Evolutionary conservation across 257 asterid genomes (phyloP), one percentile per base, ranked within the genome.

Genomic region (Nicotiana attenuata): DNA sequence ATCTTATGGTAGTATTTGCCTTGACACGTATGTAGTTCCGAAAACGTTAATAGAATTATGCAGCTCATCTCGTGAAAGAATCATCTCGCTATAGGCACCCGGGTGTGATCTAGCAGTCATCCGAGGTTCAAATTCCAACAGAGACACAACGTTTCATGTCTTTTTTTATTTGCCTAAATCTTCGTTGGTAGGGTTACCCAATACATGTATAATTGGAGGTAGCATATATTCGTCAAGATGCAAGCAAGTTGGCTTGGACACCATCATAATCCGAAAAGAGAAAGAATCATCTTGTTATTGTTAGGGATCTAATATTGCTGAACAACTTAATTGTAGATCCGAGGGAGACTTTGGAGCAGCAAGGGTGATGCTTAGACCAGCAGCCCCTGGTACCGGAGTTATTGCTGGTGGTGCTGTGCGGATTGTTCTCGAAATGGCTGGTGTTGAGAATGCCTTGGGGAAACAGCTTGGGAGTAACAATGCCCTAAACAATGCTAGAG

Each of bases 351-450:
- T 91, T 76, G 99, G 99, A 31, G 99, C 98, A 10, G 99, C 99
- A 17, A 92, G 52, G 84, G 99, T 96, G 86, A 96, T 96, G 99
- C 97, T 96, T 15, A 88, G 99, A 63, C 99, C 98, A 0, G 99
- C 98, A 53, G 89, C 97, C 0, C 98, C 99, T 0, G 99, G 99
- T 79, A 96, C 97, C 1, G 99, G 99, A 38, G 99, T 96, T 31
- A 94, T 96, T 73, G 99, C 99, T 6, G 99, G 99, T 38, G 99
- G 99, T 28, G 90, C 98, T 1, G 98, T 96, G n/a, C 86, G 98
- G 82, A 92, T 94, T 22, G 97, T 94, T 75, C 86, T 94, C 16
- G 99, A 96, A 76, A 35, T 96, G 91, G 99, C 99, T 0, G 98
- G 99, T 0, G 97, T 96, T 0, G 95, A 96, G 87, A 96, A 96